Base-by-base conservation (phyloP, 352 stramenopile species). In the Phytophthora lateralis region DNA sequence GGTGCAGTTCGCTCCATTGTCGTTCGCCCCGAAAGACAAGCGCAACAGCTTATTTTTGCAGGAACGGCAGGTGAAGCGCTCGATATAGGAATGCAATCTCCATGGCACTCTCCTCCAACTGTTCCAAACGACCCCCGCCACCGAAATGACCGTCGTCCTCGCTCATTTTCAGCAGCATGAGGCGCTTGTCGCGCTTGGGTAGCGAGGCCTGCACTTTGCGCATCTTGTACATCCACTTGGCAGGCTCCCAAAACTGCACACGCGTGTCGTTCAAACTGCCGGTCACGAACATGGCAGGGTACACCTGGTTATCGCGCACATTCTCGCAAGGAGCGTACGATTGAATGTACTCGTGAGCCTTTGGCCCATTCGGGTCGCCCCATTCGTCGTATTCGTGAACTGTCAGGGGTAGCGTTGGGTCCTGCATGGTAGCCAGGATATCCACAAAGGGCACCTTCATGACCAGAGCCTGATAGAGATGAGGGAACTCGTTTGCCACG, bases 361-460 rank as follows among this genome's bases (percentile, higher is more conserved):
- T 58, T 1, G 63, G 56, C 3, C 39, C 55, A 20, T 44, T 73
- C 11, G 85, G 84, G 50, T 97, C 85, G 2, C 91, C 90, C 90
- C 90, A 98, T 66, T 98, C 92, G 45, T 97, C 89, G 54, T 96
- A 97, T 71, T 98, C 92, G 62, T 97, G 87, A 15, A 97, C 69
- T 10, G 92, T 98, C 2, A 98, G 75, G 3, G 90, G 88, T 12
- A 97, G 73, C 15, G 56, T 80, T 12, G 83, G 66, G 51, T 98
- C 90, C 55, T 82, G 69, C 90, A 98, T 97, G 1, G 92, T 95
- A 17, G 76, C 71, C 11, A 93, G 20, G 30, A 97, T 91, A 30
- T 97, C 89, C 0, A 97, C 75, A 45, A 98, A 98, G 8, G 92
- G 92, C 24, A 96, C 88, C 37, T 95, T 91, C 60, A 97, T 78